Evolutionary conservation across 345 rosid species (phyloP).

Genomic region (Eucalyptus grandis): DNA sequence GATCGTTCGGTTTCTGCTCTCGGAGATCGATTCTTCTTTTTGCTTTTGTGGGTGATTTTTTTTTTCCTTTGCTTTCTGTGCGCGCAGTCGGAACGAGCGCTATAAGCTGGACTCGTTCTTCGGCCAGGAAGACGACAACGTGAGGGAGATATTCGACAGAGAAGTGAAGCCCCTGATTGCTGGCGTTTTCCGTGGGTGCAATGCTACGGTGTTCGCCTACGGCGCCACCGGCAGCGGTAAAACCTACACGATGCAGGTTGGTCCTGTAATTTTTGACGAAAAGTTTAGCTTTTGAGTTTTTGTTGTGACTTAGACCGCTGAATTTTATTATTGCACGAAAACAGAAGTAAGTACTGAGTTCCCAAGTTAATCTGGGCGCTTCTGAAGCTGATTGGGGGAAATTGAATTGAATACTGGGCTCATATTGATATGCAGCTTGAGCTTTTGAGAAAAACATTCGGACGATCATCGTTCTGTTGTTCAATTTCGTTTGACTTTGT

Average conservation of each 20-base stretch:
- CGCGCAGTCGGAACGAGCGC: constrained; percentile 55
- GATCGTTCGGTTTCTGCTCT: background rate
- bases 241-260: constrained; percentile 92
- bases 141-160: constrained; percentile 44
- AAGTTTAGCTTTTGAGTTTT: background rate
- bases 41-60: background rate
- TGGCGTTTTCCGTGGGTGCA: constrained; percentile 52
- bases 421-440: background rate
- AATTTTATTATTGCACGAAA: background rate
- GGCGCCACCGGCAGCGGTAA: constrained; percentile 98
- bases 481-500: background rate
- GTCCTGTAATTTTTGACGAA: background rate
- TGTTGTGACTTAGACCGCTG: background rate
- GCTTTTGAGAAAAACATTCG: background rate
- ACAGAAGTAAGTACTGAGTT: background rate
- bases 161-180: constrained; percentile 69
- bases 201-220: constrained; percentile 79
- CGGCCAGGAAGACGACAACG: constrained; percentile 49
- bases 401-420: background rate
- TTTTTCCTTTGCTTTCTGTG: background rate
- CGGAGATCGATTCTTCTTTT: background rate
- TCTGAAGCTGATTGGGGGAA: background rate
- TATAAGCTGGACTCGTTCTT: constrained; percentile 77
- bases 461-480: background rate
- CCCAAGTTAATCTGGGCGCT: background rate